These are phyloP conservation scores for Euryodendron excelsum DNA, from an alignment of 148 eudicot genomes.

Conservation along the genomic window DNA sequence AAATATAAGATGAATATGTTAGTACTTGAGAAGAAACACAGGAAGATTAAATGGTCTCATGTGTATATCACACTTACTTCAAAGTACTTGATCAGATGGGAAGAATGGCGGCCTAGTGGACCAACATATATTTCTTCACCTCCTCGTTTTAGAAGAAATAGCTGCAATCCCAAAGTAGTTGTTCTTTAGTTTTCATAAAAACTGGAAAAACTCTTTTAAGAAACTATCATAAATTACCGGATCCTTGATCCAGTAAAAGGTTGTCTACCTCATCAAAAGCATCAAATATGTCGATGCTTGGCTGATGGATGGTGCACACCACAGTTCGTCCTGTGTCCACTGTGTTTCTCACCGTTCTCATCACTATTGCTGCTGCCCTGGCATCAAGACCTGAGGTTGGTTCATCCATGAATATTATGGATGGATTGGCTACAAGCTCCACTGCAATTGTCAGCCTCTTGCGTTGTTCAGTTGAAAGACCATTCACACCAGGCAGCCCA, in stretches of 20 bases:
- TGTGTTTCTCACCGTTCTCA: conserved; percentile 65
- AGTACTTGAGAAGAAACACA: background rate
- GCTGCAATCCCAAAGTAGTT: conserved; percentile 28
- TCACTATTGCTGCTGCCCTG: conserved; percentile 75
- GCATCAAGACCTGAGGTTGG: conserved; percentile 74
- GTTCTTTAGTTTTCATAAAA: background rate
- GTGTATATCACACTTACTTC: conserved; percentile 42
- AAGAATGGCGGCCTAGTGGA: conserved; percentile 63
- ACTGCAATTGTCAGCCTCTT: conserved; percentile 69
- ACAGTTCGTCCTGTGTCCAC: conserved; percentile 61
- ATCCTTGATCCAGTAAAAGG: too few species aligned
- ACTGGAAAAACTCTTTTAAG: background rate
- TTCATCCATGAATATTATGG: conserved; percentile 68
- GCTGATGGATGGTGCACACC: conserved; percentile 70
- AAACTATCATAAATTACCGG: background rate
- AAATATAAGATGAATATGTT: background rate
- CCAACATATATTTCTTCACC: conserved; percentile 84
- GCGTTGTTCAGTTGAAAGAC: conserved; percentile 70
- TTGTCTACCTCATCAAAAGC: conserved; percentile 41
- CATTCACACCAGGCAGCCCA: conserved; percentile 65
- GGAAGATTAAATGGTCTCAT: background rate
- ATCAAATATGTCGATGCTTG: conserved; percentile 71
- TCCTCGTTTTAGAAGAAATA: conserved; percentile 69
- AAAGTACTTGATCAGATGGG: conserved; percentile 58
- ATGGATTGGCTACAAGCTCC: conserved; percentile 69